Conservation (phyloP, 1,284 basidiomycete genomes). For the Ganoderma multipileum region DNA sequence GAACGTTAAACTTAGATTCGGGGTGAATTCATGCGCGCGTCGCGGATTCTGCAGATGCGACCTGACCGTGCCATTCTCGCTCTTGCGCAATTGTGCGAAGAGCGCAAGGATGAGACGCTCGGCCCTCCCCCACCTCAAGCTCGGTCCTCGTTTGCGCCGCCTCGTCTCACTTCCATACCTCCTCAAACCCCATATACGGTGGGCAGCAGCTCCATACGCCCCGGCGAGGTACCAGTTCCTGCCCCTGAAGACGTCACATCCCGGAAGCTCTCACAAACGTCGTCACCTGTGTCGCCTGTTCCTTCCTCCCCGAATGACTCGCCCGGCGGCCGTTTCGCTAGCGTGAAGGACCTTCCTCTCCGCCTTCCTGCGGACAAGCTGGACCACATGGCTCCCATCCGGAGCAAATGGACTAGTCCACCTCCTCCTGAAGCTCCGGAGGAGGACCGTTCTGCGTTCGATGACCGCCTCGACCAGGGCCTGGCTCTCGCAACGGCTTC, state of each 20-base stretch:
- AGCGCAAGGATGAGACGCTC: slow-evolving; percentile 68
- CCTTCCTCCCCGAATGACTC: slow-evolving; percentile 35
- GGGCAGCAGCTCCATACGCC: slow-evolving; percentile 63
- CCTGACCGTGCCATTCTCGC: slow-evolving; percentile 85
- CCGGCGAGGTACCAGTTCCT: slow-evolving; percentile 48
- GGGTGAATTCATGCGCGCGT: slow-evolving; percentile 98
- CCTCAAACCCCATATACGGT: slow-evolving; percentile 75
- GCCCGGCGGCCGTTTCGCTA: slow-evolving; percentile 18
- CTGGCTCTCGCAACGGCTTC: slow-evolving; percentile 73
- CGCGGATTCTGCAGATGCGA: slow-evolving; percentile 79
- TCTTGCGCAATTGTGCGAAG: slow-evolving; percentile 85
- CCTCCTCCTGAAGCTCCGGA: slow-evolving; percentile 78
- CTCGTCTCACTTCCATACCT: slow-evolving; percentile 61
- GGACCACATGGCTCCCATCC: slow-evolving; percentile 81
- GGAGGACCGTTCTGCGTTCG: slow-evolving; percentile 69
- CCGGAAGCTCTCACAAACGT: slow-evolving; percentile 20
- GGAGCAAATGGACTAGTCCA: slow-evolving; percentile 81
- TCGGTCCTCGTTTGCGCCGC: slow-evolving; percentile 58
- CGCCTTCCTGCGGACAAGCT: slow-evolving; percentile 47
- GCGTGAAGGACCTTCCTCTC: slow-evolving; percentile 41
- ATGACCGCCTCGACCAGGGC: slow-evolving; percentile 66
- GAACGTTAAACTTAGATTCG: slow-evolving; percentile 73
- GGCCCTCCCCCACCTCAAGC: slow-evolving; percentile 48
- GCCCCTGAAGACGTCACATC: slow-evolving; percentile 55
- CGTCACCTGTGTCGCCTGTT: slow-evolving; percentile 24